Conservation (phyloP, 1,284 basidiomycete genomes). For the Neonothopanus nambi region DNA sequence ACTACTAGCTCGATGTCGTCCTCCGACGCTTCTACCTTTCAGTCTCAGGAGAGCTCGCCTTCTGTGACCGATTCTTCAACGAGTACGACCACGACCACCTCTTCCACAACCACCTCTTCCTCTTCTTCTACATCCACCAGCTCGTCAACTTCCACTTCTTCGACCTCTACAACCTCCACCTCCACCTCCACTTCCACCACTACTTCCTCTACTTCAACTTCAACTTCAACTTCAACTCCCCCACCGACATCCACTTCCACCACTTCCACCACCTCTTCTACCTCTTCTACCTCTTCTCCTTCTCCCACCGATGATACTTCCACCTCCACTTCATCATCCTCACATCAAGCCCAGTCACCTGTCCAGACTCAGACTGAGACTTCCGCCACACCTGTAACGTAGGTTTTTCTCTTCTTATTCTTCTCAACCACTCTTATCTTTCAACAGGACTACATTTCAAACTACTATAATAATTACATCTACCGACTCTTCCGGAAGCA, state of each 20-base stretch:
- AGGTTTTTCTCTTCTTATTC: conserved; percentile 21
- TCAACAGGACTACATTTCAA: conserved; percentile 51
- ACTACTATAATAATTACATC: conserved; percentile 56
- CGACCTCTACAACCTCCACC: conserved; percentile 20
- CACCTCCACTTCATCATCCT: conserved; percentile 21
- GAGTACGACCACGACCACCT: conserved; percentile 6
- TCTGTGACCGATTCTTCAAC: conserved; percentile 15
- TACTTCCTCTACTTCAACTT: conserved; percentile 13
- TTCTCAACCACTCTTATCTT: conserved; percentile 10
- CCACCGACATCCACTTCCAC: conserved; percentile 20
- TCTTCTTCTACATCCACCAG: conserved; percentile 12
- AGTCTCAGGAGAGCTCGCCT: conserved; percentile 14
- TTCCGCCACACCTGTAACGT: conserved; percentile 13
- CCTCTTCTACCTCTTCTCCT: conserved; percentile 22
- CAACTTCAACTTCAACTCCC: conserved; percentile 20
- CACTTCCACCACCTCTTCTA: conserved; percentile 20
- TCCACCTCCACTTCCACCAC: conserved; percentile 11
- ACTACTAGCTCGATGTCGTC: conserved; percentile 11
- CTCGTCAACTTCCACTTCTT: conserved; percentile 14
- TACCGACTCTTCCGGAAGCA: conserved; percentile 55
- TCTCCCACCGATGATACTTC: conserved; percentile 12
- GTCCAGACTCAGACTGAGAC: not conserved
- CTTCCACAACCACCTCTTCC: conserved; percentile 18
- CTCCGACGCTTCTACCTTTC: not conserved
- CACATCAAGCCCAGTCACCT: conserved; percentile 12